These are phyloP conservation scores for Exophiala dermatitidis DNA, from an alignment of 2,329 filamentous ascomycete genomes.

Conservation along the genomic window DNA sequence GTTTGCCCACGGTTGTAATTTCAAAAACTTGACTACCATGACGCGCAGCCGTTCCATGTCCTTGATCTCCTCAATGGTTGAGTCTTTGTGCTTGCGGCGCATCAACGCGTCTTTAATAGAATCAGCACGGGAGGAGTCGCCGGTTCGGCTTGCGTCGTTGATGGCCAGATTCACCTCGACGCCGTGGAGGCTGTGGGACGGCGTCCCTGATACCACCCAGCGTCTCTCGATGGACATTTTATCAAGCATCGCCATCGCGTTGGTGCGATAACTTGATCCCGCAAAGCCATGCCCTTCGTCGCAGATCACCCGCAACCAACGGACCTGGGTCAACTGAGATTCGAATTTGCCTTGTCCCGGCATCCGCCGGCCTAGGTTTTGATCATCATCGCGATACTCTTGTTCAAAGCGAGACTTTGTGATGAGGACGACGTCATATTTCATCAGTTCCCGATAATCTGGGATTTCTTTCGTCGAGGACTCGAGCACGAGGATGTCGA, in stretches of 20 bases:
- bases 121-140: conserved; percentile 5
- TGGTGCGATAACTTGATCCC: conserved; percentile 55
- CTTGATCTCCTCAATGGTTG: conserved; percentile 49
- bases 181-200: conserved; percentile 74
- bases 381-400: conserved; percentile 50
- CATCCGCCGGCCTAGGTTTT: conserved; percentile 43
- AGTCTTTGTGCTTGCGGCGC: conserved; percentile 32
- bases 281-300: conserved; percentile 88
- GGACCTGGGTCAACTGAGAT: conserved; percentile 61
- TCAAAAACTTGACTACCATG: conserved; percentile 64
- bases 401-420: conserved; percentile 65
- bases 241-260: conserved; percentile 48
- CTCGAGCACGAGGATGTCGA: conserved; percentile 60
- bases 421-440: conserved; percentile 71
- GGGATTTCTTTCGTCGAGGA: conserved; percentile 50
- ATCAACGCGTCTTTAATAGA: conserved; percentile 17
- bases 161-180: conserved; percentile 55
- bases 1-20: conserved; percentile 72
- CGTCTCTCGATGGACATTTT: conserved; percentile 58
- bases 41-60: conserved; percentile 61
- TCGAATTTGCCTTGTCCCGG: conserved; percentile 43
- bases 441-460: conserved; percentile 48
- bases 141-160: conserved; percentile 30
- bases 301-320: conserved; percentile 82
- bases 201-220: conserved; percentile 89